Conservation (phyloP, 139 green algal species). For the Gonium pectorale region DNA sequence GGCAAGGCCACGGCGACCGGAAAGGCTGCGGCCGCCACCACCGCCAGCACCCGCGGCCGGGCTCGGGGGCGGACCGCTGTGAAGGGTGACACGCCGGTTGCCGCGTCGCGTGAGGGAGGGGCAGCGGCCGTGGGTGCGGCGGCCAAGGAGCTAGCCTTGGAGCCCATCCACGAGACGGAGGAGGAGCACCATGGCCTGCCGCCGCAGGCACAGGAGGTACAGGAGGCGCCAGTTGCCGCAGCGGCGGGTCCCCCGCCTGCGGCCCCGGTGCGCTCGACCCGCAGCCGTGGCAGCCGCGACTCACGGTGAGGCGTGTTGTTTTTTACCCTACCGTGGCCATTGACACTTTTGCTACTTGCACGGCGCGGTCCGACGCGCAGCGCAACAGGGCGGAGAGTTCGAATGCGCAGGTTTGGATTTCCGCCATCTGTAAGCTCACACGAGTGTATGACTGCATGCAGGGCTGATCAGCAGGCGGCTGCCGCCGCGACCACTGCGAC, state of each 20-base stretch:
- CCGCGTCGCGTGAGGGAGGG: neutral
- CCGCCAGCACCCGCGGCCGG: neutral
- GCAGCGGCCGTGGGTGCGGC: neutral
- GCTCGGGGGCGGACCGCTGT: neutral
- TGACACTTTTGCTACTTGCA: neutral
- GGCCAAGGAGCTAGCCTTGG: neutral
- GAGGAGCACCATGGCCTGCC: slow-evolving; percentile 30
- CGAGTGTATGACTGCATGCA: too few relatives aligned
- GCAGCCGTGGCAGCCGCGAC: slow-evolving; percentile 28
- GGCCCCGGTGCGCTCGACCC: neutral
- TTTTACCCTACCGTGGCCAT: neutral
- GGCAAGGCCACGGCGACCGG: too few relatives aligned
- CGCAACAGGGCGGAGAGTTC: too few relatives aligned
- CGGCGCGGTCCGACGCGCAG: too few relatives aligned
- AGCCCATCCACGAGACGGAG: slow-evolving; percentile 28
- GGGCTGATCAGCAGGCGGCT: neutral
- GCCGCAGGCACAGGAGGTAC: neutral
- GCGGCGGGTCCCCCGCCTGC: neutral
- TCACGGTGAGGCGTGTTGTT: slow-evolving; percentile 14
- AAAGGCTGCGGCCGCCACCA: neutral
- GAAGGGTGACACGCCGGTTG: neutral
- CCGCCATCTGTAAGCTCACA: too few relatives aligned
- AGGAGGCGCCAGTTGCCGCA: neutral
- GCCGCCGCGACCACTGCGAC: neutral
- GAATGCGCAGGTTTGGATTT: too few relatives aligned